phyloP scores from a whole-genome alignment of 2,329 filamentous ascomycete genomes.

The Diaporthe humulicola region DNA sequence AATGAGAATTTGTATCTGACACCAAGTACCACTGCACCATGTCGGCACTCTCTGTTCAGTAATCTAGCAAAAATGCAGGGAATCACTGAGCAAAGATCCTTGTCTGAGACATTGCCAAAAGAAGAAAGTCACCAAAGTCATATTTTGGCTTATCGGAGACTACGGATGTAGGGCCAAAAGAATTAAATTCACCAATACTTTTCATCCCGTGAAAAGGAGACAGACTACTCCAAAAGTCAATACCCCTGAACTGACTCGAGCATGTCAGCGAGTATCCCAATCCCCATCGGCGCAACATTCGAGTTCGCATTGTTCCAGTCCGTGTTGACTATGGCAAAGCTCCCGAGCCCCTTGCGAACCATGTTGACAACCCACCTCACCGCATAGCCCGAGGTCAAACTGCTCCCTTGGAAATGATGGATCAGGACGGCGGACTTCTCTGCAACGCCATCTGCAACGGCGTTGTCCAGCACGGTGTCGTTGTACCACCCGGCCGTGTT shows the following conservation, averaged over 20 bases:
- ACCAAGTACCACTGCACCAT: background rate
- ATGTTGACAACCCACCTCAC: slow-evolving; percentile 2
- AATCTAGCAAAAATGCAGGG: background rate
- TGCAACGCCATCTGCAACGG: background rate
- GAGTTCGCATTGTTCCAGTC: slow-evolving; percentile 16
- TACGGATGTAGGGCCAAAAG: background rate
- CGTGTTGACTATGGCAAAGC: slow-evolving; percentile 14
- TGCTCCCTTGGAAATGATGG: slow-evolving; percentile 8
- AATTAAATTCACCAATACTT: background rate
- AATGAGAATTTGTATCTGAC: background rate
- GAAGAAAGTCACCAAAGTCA: background rate
- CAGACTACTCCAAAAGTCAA: background rate
- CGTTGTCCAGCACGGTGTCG: background rate
- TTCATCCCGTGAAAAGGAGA: background rate
- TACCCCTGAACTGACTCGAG: slow-evolving; percentile 1
- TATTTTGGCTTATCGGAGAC: background rate
- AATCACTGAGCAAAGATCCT: background rate
- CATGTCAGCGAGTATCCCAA: slow-evolving; percentile 6
- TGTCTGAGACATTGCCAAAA: background rate
- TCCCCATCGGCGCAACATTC: slow-evolving; percentile 14
- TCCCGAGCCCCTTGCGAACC: background rate
- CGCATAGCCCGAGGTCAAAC: background rate
- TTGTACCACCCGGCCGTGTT: background rate
- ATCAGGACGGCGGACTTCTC: slow-evolving; percentile 14
- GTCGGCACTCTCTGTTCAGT: background rate